Evolutionary conservation across 2,329 filamentous ascomycete genomes (phyloP), one percentile per base, ranked within the genome.

Genomic region (Zymoseptoria tritici): DNA sequence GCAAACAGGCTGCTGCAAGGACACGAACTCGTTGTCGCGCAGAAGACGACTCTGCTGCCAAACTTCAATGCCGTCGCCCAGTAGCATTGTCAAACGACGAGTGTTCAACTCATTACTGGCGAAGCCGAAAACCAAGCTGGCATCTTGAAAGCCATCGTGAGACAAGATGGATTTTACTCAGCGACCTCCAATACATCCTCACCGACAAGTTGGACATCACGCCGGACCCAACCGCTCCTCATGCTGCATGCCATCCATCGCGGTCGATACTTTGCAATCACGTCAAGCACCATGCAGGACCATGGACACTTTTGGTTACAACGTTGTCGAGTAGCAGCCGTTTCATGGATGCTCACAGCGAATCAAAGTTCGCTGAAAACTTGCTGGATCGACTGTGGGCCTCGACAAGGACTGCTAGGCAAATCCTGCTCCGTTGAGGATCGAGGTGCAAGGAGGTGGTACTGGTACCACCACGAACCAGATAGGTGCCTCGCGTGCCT

Each of bases 1-100:
- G 13, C 22, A 46, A 46, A 29, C 52, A 64, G 62, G 62, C 9
- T 62, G 54, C 21, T 64, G 62, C 49, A 58, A 58, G 51, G 62
- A 64, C 26, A 64, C 62, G 24, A 64, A 60, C 21, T 64, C 62
- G 13, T 49, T 64, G 36, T 57, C 62, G 3, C 42, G 52, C 16
- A 60, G 62, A 22, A 58, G 52, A 46, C 56, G 59, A 42, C 36
- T 46, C 36, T 55, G 29, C 13, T 26, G 22, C n/a, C 52, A n/a
- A 13, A 53, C 16, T 29, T 53, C 52, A 29, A 53, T 53, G 52
- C 52, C 52, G 7, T 53, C 52, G 22, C 52, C 52, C 26, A 8
- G 22, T 26, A 29, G 9, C 20, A 53, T 8, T 9, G 22, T 22
- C n/a, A 53, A 53, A n/a, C 52, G 21, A 29, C 22, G 22, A 29